Percentiles rank a stretch among this genome's conserved stretches.
Conservation (phyloP, 176 grass and related monocot genomes). For the Hyparrhenia diplandra region DNA sequence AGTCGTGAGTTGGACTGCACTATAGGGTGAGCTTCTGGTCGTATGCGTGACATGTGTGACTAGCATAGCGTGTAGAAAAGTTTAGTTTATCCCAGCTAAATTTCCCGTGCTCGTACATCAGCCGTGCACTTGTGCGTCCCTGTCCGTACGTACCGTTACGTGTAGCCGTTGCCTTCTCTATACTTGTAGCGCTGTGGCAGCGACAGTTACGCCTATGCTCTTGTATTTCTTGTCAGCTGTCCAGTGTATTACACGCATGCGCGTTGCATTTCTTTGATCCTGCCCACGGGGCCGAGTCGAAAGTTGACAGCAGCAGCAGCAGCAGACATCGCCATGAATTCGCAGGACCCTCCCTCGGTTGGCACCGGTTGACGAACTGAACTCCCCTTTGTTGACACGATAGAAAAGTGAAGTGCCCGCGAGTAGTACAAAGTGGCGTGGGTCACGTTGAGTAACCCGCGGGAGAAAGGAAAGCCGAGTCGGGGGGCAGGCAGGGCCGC, state of each 20-base stretch:
- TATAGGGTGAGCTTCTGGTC: background rate
- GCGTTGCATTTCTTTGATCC: background rate
- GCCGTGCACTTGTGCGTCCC: background rate
- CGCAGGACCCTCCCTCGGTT: background rate
- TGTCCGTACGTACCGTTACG: background rate
- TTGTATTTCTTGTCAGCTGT: background rate
- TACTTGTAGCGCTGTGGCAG: background rate
- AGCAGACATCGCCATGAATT: background rate
- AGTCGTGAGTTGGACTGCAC: background rate
- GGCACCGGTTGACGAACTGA: background rate
- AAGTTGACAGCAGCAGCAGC: background rate
- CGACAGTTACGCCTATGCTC: no score
- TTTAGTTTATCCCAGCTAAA: accelerated
- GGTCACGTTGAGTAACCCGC: background rate
- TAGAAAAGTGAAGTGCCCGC: background rate
- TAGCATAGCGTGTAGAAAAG: background rate
- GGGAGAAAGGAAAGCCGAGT: background rate
- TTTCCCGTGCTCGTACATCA: background rate
- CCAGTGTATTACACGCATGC: background rate
- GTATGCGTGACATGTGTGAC: background rate
- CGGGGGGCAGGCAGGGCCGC: no score
- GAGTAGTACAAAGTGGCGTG: background rate
- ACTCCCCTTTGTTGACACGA: background rate
- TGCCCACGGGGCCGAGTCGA: background rate
- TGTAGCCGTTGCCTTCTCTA: background rate